Evolutionary conservation across 2,329 filamentous ascomycete genomes (phyloP).

Genomic region (Colletotrichum siamense): DNA sequence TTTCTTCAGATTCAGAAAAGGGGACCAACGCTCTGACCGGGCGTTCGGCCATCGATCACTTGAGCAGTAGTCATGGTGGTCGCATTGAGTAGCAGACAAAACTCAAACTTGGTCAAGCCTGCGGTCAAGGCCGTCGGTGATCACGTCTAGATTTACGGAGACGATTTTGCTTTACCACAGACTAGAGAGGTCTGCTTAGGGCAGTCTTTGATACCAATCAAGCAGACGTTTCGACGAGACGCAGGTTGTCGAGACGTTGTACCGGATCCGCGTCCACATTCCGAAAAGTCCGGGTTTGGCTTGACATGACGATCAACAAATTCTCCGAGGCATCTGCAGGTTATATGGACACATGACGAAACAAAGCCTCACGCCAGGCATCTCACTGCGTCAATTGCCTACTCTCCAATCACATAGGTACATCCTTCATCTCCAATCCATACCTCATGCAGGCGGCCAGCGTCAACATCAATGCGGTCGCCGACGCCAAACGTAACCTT

Average conservation of each 20-base stretch:
- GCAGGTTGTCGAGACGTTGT: not conserved
- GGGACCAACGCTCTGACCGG: conserved; percentile 12
- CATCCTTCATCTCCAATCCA: conserved; percentile 72
- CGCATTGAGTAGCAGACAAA: not conserved
- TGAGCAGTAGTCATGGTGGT: not conserved
- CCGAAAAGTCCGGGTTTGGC: not conserved
- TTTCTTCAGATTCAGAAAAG: not conserved
- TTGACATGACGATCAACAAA: not conserved
- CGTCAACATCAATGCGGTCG: conserved; percentile 70
- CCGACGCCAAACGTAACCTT: conserved; percentile 67
- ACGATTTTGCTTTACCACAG: not conserved
- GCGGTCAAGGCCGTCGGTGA: not conserved
- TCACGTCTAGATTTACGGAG: not conserved
- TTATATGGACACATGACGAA: not conserved
- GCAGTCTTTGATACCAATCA: not conserved
- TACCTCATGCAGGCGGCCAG: conserved; percentile 69
- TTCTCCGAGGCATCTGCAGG: not conserved
- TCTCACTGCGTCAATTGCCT: not conserved
- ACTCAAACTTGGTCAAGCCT: not conserved
- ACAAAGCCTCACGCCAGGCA: not conserved
- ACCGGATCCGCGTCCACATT: not conserved
- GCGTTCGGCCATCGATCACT: conserved; percentile 1
- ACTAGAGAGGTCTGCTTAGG: not conserved
- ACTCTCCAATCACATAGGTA: conserved; percentile 71
- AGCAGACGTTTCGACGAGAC: not conserved